Evolutionary conservation across 345 rosid species (phyloP).

Genomic region (Combretum micranthum): DNA sequence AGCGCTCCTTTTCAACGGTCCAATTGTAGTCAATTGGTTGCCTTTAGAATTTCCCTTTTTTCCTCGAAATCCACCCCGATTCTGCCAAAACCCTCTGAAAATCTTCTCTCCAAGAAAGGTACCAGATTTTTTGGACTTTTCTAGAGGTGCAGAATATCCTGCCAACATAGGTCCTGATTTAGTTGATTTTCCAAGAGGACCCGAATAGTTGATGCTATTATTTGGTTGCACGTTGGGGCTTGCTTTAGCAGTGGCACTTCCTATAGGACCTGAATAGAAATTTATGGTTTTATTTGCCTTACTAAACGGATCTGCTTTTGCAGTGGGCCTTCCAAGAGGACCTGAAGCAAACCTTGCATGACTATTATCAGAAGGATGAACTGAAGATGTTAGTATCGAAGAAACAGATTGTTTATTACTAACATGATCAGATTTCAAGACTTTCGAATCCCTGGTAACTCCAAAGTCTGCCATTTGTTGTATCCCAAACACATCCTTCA

Average conservation of each 20-base stretch:
- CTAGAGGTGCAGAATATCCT: slow-evolving; percentile 67
- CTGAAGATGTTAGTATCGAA: slow-evolving; percentile 34
- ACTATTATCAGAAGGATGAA: slow-evolving; percentile 42
- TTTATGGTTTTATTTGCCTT: slow-evolving; percentile 40
- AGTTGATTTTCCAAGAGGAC: slow-evolving; percentile 48
- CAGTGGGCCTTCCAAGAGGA: slow-evolving; percentile 44
- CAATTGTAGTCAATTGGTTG: slow-evolving; percentile 62
- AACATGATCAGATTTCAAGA: slow-evolving; percentile 42
- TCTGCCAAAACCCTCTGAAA: slow-evolving; percentile 52
- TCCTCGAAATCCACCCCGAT: slow-evolving; percentile 25
- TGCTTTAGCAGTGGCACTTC: slow-evolving; percentile 38
- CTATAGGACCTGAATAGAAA: slow-evolving; percentile 84
- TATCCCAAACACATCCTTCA: slow-evolving; percentile 61
- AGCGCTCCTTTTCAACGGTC: slow-evolving; percentile 82
- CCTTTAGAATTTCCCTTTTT: slow-evolving; percentile 43
- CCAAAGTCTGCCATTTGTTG: slow-evolving; percentile 30
- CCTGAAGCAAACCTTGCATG: slow-evolving; percentile 77
- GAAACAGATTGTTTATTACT: slow-evolving; percentile 71
- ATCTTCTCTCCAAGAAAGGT: slow-evolving; percentile 38
- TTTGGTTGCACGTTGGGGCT: slow-evolving; percentile 37
- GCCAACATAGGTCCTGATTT: slow-evolving; percentile 41
- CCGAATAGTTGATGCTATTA: slow-evolving; percentile 47
- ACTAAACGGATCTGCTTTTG: slow-evolving; percentile 36
- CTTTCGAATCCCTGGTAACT: slow-evolving; percentile 23
- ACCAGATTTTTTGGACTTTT: slow-evolving; percentile 51